phyloP scores from a whole-genome alignment of 345 rosid genomes.

The Passiflora organensis region DNA sequence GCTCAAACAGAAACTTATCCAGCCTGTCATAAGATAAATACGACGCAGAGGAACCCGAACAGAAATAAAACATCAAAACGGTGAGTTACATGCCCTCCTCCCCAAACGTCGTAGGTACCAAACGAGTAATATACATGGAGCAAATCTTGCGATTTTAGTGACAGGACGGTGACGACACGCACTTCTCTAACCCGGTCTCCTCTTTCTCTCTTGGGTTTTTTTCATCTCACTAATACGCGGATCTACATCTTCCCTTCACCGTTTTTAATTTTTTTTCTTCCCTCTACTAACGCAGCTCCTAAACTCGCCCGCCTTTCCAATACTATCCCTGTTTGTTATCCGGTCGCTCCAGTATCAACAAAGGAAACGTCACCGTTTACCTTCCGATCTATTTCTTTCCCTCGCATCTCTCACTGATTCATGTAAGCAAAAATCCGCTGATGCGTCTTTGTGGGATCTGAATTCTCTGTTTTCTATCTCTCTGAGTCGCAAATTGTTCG shows the following conservation, averaged over 20 bases:
- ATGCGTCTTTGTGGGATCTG: neutral
- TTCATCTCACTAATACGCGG: neutral
- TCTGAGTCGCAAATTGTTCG: neutral
- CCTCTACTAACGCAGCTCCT: slow-evolving; percentile 1
- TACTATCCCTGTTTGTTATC: neutral
- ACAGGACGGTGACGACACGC: neutral
- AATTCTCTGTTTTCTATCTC: neutral
- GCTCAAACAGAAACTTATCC: too few relatives aligned
- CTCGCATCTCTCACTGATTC: neutral
- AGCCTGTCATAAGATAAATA: too few relatives aligned
- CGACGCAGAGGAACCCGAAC: too few relatives aligned
- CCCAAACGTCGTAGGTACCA: too few relatives aligned
- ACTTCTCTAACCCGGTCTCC: too few relatives aligned
- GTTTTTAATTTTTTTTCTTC: neutral
- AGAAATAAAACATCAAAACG: too few relatives aligned
- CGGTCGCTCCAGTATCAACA: neutral
- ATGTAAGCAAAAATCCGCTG: neutral
- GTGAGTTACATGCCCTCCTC: too few relatives aligned
- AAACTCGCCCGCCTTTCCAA: neutral
- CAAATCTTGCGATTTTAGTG: neutral
- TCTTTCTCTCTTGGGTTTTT: too few relatives aligned
- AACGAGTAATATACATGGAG: too few relatives aligned
- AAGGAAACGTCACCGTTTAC: neutral
- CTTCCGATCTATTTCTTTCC: neutral
- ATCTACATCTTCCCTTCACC: slow-evolving; percentile 3